Base-by-base conservation (phyloP, 805 yeast genomes). In the Candida khao-thaluensis region DNA sequence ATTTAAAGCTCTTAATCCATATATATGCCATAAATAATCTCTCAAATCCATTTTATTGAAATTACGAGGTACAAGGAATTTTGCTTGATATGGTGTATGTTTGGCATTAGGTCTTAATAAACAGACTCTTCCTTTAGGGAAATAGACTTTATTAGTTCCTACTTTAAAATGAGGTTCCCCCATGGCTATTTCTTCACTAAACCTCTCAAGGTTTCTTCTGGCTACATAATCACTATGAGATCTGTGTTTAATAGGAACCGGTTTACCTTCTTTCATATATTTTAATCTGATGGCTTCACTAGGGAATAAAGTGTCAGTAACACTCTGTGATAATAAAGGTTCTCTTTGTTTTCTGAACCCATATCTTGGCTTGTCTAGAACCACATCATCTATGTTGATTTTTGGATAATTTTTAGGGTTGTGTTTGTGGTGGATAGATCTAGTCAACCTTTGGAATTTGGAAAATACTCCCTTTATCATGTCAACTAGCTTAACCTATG, bases 31-130 rank as follows among this genome's bases (percentile, higher is more conserved):
- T 47, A 93, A 71, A 57, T 93, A 93, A 66, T 93, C 99, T 61
- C 99, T 79, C 45, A 93, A 72, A 61, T 91, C 98, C 67, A 93
- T 72, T 61, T 90, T 91, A 71, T 93, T 93, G 74, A 93, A 90
- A 40, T 86, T 79, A 56, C 85, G 79, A 11, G 99, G 99, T 14
- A 95, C 99, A 48, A 86, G 79, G 64, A 93, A 93, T 60, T 88
- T 89, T 35, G 98, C 98, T 64, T 89, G 97, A 66, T 85, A 90
- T 34, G 99, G 99, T 0, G 96, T 85, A 64, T 87, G 95, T 56
- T 86, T 86, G n/a, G 98, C 96, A 54, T 85, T 85, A 30, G 97
- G 96, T 57, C 95, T 77, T 46, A 93, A 66, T 22, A 91, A 69
- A 36, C 85, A 78, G 26, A 91, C 71, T 45, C 91, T 72, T 1